phyloP scores from a whole-genome alignment of 2,329 filamentous ascomycete genomes.

The Bipolaris victoriae region DNA sequence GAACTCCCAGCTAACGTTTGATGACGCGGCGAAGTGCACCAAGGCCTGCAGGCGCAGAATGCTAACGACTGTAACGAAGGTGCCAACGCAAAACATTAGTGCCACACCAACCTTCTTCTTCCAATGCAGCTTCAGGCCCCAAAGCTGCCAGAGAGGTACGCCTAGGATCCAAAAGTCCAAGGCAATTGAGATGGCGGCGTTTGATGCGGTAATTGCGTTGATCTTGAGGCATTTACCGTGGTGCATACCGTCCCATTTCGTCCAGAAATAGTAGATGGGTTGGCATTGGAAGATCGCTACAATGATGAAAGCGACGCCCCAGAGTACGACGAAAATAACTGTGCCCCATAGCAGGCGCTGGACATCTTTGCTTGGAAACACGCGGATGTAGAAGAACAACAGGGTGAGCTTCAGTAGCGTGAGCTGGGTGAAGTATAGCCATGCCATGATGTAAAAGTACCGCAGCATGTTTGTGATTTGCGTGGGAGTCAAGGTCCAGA shows the following conservation, averaged over 20 bases:
- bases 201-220: slow-evolving; percentile 41
- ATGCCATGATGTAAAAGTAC: slow-evolving; percentile 46
- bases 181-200: slow-evolving; percentile 45
- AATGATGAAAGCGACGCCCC: slow-evolving; percentile 32
- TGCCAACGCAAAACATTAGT: slow-evolving; percentile 50
- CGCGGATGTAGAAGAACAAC: slow-evolving; percentile 40
- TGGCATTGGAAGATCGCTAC: slow-evolving; percentile 44
- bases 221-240: slow-evolving; percentile 45
- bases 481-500: slow-evolving; percentile 56
- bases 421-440: slow-evolving; percentile 44
- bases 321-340: slow-evolving; percentile 34
- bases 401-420: slow-evolving; percentile 38
- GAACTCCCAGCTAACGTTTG: slow-evolving; percentile 52
- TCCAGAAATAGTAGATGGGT: slow-evolving; percentile 47
- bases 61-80: slow-evolving; percentile 53
- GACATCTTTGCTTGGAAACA: slow-evolving; percentile 37
- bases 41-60: slow-evolving; percentile 53
- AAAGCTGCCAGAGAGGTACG: slow-evolving; percentile 46
- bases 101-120: slow-evolving; percentile 50
- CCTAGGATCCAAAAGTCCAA: slow-evolving; percentile 45
- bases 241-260: slow-evolving; percentile 39
- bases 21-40: slow-evolving; percentile 51
- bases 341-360: slow-evolving; percentile 35
- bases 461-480: slow-evolving; percentile 54
- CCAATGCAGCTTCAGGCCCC: slow-evolving; percentile 40